A percentile compares a stretch with the other conserved stretches of the same genome.
Conservation (phyloP, 176 grass and related monocot species). For the Oryza nivara region DNA sequence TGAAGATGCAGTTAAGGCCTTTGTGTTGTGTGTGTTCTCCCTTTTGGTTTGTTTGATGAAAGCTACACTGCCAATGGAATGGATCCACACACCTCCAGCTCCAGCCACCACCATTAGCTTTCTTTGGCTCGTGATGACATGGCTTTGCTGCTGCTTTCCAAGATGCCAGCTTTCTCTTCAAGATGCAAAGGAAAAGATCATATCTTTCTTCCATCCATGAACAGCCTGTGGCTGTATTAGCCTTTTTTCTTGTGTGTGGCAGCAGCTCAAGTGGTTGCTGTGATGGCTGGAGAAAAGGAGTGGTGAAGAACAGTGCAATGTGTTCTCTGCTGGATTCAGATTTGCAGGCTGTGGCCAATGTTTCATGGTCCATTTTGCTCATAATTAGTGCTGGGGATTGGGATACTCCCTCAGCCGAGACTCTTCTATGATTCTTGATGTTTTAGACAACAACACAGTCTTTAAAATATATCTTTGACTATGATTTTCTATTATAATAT, state of each 20-base stretch:
- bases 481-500: too few relatives aligned
- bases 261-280: slow-evolving; percentile 35
- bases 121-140: slow-evolving; percentile 32
- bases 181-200: slow-evolving; percentile 36
- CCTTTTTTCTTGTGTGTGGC: slow-evolving; percentile 1
- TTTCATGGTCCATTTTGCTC: background rate
- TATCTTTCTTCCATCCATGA: slow-evolving; percentile 20
- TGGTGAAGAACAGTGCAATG: slow-evolving; percentile 32
- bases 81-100: slow-evolving; percentile 5
- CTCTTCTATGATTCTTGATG: too few relatives aligned
- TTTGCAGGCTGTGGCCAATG: slow-evolving; percentile 24
- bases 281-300: slow-evolving; percentile 31
- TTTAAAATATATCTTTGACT: too few relatives aligned
- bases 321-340: slow-evolving; percentile 47
- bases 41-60: slow-evolving; percentile 49
- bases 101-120: slow-evolving; percentile 20
- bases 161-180: slow-evolving; percentile 46
- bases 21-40: background rate
- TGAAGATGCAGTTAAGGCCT: slow-evolving; percentile 13
- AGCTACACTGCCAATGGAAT: slow-evolving; percentile 38
- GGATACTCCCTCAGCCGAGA: background rate
- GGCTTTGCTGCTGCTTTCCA: slow-evolving; percentile 42
- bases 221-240: slow-evolving; percentile 35
- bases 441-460: too few relatives aligned
- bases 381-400: slow-evolving; percentile 18